These are phyloP conservation scores for Leccinum subgranulosum DNA, from an alignment of 768 basidiomycete species.

Conservation along the genomic window DNA sequence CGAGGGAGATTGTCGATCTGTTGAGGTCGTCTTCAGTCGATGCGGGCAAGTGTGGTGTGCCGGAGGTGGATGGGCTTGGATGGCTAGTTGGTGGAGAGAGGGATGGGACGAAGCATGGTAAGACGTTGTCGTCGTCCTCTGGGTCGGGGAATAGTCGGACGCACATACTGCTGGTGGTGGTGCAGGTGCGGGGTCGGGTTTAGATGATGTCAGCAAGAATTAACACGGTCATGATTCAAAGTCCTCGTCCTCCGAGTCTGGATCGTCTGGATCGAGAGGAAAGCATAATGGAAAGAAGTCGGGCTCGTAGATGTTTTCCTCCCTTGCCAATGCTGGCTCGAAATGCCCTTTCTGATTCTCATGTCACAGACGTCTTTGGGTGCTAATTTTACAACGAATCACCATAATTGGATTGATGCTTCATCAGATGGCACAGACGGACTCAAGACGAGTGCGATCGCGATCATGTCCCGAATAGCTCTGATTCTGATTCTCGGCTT, in stretches of 20 bases:
- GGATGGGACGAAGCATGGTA: neutral
- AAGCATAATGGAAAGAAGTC: neutral
- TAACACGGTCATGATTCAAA: too few species aligned
- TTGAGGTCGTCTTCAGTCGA: constrained; percentile 27
- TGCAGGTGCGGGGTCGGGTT: too few species aligned
- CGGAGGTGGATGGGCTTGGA: constrained; percentile 7
- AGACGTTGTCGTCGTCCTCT: neutral
- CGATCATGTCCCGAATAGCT: neutral
- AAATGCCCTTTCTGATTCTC: constrained; percentile 21
- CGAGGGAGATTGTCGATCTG: constrained; percentile 29
- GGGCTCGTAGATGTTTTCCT: neutral
- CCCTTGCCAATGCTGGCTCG: neutral
- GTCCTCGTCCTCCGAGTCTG: too few species aligned
- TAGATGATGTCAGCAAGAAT: too few species aligned
- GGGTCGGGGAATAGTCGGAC: too few species aligned
- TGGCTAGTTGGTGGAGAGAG: constrained; percentile 11
- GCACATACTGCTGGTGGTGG: neutral
- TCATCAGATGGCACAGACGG: too few species aligned
- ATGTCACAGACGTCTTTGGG: constrained; percentile 4
- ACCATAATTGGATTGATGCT: too few species aligned
- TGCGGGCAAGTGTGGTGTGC: constrained; percentile 11
- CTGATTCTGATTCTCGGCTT: constrained; percentile 1
- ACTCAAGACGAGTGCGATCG: too few species aligned
- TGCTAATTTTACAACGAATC: neutral
- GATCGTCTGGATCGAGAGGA: neutral